Base-by-base conservation (phyloP, 495 filamentous ascomycete species). In the Entonaema liquescens region DNA sequence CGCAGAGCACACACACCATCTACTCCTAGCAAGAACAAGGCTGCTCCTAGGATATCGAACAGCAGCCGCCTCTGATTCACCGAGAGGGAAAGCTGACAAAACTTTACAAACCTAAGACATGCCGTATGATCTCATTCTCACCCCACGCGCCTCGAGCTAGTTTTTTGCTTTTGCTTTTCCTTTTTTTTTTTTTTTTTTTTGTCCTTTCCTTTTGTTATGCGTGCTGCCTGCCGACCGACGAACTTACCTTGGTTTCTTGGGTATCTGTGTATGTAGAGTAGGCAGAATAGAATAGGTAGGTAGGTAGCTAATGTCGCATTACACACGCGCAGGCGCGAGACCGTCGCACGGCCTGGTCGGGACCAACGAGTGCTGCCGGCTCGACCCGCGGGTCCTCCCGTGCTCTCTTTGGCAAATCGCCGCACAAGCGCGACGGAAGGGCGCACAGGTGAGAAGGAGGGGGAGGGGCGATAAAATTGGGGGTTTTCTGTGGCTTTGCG, bases 41-140 rank as follows among this genome's bases (percentile, higher is more conserved):
- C 19, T 23, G 7, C 19, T 47, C 42, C 9, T 4, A 12, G 19
- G 17, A 2, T n/a, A n/a, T n/a, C n/a, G n/a, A n/a, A n/a, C n/a
- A n/a, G n/a, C n/a, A n/a, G n/a, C n/a, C n/a, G n/a, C n/a, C n/a
- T n/a, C n/a, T n/a, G n/a, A n/a, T n/a, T n/a, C n/a, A 17, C 38
- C 26, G 29, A 36, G 55, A 12, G 25, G 11, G 31, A 6, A n/a
- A 53, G 65, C 70, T 73, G 65, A 69, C 70, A 52, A 63, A 13
- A 55, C 13, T 65, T 73, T 62, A 69, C 61, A 52, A 69, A 73
- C 36, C 62, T 62, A 62, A 73, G 70, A 73, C 70, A 73, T 69
- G 57, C 70, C 56, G 69, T 71, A 54, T 55, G 26, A 19, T 9
- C n/a, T 21, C 6, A 19, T 25, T 11, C 52, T 29, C 13, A 55